phyloP scores from a whole-genome alignment of 805 yeast genomes.

The Metschnikowia cerradonensis region DNA sequence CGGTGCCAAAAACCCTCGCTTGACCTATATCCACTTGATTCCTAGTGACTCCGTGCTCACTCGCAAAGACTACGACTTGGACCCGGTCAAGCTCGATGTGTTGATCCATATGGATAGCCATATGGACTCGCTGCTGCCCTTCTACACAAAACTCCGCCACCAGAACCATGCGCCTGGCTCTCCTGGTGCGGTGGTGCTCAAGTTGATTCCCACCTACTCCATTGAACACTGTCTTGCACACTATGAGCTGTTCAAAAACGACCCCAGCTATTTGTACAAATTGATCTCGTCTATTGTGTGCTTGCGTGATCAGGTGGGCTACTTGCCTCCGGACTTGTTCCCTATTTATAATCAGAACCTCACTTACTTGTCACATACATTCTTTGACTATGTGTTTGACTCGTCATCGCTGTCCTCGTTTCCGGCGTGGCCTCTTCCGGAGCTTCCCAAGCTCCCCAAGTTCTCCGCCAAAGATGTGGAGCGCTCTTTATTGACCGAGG shows the following conservation, averaged over 20 bases:
- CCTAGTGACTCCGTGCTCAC: slow-evolving; percentile 35
- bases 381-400: slow-evolving; percentile 46
- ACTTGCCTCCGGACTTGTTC: slow-evolving; percentile 71
- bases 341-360: slow-evolving; percentile 70
- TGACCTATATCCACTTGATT: slow-evolving; percentile 36
- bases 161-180: slow-evolving; percentile 26
- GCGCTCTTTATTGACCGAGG: slow-evolving; percentile 69
- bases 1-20: slow-evolving; percentile 13
- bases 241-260: slow-evolving; percentile 31
- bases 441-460: slow-evolving; percentile 56
- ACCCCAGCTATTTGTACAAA: slow-evolving; percentile 49
- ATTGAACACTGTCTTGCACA: slow-evolving; percentile 71
- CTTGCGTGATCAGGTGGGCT: slow-evolving; percentile 76
- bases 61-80: slow-evolving; percentile 20
- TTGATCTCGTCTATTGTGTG: slow-evolving; percentile 82
- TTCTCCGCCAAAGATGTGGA: slow-evolving; percentile 77
- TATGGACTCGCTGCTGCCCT: slow-evolving; percentile 40
- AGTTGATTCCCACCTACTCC: slow-evolving; percentile 73
- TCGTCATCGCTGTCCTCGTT: slow-evolving; percentile 10
- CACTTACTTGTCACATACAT: slow-evolving; percentile 51
- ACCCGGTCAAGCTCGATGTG: slow-evolving; percentile 46
- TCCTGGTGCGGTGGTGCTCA: slow-evolving; percentile 49
- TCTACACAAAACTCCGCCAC: slow-evolving; percentile 23
- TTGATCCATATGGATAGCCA: slow-evolving; percentile 62
- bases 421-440: slow-evolving; percentile 74